Conservation (phyloP, 1,284 basidiomycete species). For the Apiotrichum montevideense region DNA sequence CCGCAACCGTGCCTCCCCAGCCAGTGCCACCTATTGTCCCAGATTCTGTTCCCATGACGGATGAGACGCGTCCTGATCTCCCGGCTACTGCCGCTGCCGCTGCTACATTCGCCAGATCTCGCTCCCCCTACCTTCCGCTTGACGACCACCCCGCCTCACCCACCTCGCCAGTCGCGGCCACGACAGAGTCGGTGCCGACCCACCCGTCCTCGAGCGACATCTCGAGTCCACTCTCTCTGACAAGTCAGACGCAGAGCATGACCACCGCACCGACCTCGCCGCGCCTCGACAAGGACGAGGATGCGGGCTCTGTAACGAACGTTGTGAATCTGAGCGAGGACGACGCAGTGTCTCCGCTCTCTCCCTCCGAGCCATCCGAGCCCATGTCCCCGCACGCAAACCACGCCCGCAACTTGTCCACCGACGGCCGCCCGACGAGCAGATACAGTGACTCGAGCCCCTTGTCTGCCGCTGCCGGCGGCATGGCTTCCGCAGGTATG, state of each 20-base stretch:
- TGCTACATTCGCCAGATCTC: no score
- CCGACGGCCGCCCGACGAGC: not conserved
- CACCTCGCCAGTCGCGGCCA: not conserved
- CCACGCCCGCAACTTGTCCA: not conserved
- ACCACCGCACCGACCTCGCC: not conserved
- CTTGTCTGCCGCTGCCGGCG: not conserved
- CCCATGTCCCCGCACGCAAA: not conserved
- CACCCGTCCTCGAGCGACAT: not conserved
- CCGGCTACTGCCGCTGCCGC: no score
- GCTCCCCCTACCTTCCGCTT: not conserved
- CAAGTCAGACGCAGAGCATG: not conserved
- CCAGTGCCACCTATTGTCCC: no score
- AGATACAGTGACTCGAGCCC: not conserved
- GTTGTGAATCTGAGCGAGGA: not conserved
- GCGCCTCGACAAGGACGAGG: not conserved
- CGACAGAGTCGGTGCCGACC: not conserved
- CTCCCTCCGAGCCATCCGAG: not conserved
- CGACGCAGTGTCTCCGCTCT: not conserved
- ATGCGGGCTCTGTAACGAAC: not conserved
- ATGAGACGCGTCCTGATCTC: no score
- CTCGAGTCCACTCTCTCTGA: not conserved
- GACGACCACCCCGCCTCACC: not conserved
- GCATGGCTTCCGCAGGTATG: not conserved
- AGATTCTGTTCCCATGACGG: no score
- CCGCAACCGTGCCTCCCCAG: no score